phyloP scores from a whole-genome alignment of 495 filamentous ascomycete genomes.

The Trichoderma virens region DNA sequence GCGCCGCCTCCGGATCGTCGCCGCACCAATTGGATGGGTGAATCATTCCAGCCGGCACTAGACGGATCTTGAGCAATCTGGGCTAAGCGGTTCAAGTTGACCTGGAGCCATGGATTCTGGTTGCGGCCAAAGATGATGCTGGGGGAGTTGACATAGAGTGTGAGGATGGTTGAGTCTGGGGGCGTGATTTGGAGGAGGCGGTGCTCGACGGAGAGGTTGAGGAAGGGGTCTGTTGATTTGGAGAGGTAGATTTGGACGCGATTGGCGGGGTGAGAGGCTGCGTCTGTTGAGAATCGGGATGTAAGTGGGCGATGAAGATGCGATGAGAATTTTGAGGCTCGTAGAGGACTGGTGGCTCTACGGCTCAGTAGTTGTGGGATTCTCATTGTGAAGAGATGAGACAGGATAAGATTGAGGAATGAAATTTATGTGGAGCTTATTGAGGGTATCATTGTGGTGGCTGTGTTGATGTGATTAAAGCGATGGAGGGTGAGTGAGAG shows the following conservation, averaged over 20 bases:
- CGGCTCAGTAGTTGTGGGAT: not conserved
- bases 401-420: not conserved
- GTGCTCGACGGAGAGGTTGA: slow-evolving; percentile 95
- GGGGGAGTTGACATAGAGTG: slow-evolving; percentile 80
- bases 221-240: slow-evolving; percentile 61
- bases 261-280: slow-evolving; percentile 17
- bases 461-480: no score
- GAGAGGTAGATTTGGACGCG: slow-evolving; percentile 66
- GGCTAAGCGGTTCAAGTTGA: slow-evolving; percentile 57
- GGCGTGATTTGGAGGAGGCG: slow-evolving; percentile 69
- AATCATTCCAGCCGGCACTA: not conserved
- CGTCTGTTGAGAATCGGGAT: slow-evolving; percentile 16
- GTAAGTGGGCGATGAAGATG: not conserved
- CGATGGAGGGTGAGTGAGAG: no score
- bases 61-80: slow-evolving; percentile 7
- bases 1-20: slow-evolving; percentile 83
- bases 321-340: not conserved
- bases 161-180: slow-evolving; percentile 63
- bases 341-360: not conserved
- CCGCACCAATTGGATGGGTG: slow-evolving; percentile 56
- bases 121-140: slow-evolving; percentile 89
- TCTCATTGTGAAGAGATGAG: not conserved
- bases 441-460: not conserved
- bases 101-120: slow-evolving; percentile 94
- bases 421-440: not conserved